Conservation (phyloP, 768 basidiomycete genomes). For the Leccinum disarticulatum region DNA sequence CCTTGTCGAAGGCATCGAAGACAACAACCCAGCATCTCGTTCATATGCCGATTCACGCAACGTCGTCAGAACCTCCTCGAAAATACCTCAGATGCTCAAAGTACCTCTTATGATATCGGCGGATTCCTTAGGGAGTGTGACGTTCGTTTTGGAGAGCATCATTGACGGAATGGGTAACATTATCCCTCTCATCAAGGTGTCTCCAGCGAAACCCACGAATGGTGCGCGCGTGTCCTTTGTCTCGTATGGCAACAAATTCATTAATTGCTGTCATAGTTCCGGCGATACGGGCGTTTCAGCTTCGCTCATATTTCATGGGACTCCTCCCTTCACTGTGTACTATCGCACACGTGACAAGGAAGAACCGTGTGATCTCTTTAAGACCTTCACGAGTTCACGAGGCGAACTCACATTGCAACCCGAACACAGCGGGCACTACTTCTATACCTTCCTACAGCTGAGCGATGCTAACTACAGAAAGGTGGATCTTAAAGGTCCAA, state of each 20-base stretch:
- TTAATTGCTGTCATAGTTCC: slow-evolving; percentile 48
- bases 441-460: slow-evolving; percentile 74
- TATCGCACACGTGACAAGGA: slow-evolving; percentile 75
- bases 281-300: slow-evolving; percentile 92
- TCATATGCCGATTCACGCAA: slow-evolving; percentile 24
- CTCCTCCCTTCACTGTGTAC: slow-evolving; percentile 83
- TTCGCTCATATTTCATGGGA: slow-evolving; percentile 81
- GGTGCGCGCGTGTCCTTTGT: slow-evolving; percentile 44
- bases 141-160: slow-evolving; percentile 77
- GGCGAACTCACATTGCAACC: slow-evolving; percentile 86
- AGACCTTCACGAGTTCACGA: slow-evolving; percentile 65
- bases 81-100: slow-evolving; percentile 54
- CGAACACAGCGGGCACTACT: slow-evolving; percentile 85
- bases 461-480: slow-evolving; percentile 85
- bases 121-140: slow-evolving; percentile 62
- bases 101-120: slow-evolving; percentile 70
- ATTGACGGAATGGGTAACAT: slow-evolving; percentile 82
- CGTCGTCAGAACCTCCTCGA: slow-evolving; percentile 22
- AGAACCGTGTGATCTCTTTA: slow-evolving; percentile 53
- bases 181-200: slow-evolving; percentile 44
- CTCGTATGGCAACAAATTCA: slow-evolving; percentile 5
- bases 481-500: slow-evolving; percentile 69
- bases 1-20: slow-evolving; percentile 83
- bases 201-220: slow-evolving; percentile 60
- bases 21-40: slow-evolving; percentile 41